Evolutionary conservation across 352 stramenopile species (phyloP).

Genomic region (Halophytophthora polymorphica): DNA sequence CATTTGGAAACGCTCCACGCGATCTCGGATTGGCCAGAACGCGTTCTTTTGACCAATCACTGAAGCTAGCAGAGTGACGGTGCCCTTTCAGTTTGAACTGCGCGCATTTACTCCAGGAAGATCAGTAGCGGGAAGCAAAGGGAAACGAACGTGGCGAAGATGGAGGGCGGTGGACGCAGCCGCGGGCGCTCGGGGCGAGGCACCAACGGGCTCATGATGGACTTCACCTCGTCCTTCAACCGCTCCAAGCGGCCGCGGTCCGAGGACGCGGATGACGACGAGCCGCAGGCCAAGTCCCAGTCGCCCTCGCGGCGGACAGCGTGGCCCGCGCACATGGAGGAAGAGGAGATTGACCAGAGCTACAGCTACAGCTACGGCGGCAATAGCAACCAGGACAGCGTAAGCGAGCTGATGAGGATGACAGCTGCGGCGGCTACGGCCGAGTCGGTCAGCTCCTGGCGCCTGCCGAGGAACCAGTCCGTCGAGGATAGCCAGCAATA

Average conservation of each 20-base stretch:
- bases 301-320: slow-evolving; percentile 1
- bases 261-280: slow-evolving; percentile 1
- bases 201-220: slow-evolving; percentile 11
- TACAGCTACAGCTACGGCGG: background rate
- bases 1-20: no score
- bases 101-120: no score
- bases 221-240: slow-evolving; percentile 23
- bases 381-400: background rate
- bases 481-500: slow-evolving; percentile 46
- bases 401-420: slow-evolving; percentile 4
- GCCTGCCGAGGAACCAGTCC: slow-evolving; percentile 38
- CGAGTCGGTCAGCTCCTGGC: slow-evolving; percentile 30
- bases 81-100: no score
- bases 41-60: no score
- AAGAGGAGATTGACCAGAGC: slow-evolving; percentile 16
- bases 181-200: slow-evolving; percentile 9
- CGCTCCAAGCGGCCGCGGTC: slow-evolving; percentile 19
- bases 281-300: background rate
- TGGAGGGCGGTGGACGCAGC: slow-evolving; percentile 14
- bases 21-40: no score
- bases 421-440: slow-evolving; percentile 2
- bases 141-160: background rate
- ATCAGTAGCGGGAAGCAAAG: no score
- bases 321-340: slow-evolving; percentile 4
- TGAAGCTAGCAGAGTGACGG: no score